These are phyloP conservation scores for Elaeis oleifera DNA, from an alignment of 202 grass and related monocot species.

Conservation along the genomic window DNA sequence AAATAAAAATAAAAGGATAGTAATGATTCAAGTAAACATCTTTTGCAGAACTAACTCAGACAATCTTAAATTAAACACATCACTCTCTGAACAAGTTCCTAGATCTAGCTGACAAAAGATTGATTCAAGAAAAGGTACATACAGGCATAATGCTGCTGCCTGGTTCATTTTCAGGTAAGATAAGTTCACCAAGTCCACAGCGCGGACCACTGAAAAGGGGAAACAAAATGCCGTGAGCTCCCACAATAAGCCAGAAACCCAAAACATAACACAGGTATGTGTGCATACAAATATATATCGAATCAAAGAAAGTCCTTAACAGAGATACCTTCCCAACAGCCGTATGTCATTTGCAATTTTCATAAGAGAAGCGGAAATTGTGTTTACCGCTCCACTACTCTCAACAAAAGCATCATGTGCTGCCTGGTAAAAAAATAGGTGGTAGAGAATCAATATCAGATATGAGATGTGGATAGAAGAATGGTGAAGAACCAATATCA, in stretches of 20 bases:
- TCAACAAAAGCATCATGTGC: slow-evolving; percentile 99
- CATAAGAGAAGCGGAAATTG: slow-evolving; percentile 92
- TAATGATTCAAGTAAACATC: too few relatives aligned
- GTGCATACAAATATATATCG: slow-evolving; percentile 8
- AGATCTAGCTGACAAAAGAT: slow-evolving; percentile 14
- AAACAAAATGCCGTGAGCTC: not conserved
- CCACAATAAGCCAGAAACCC: not conserved
- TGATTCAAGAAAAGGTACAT: slow-evolving; percentile 17
- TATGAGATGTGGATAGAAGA: not conserved
- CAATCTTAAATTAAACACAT: not conserved
- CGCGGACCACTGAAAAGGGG: slow-evolving; percentile 61
- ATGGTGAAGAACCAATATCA: slow-evolving; percentile 5
- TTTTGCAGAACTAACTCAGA: too few relatives aligned
- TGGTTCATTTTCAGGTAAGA: slow-evolving; percentile 96
- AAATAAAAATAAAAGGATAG: not conserved
- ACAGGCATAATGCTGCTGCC: slow-evolving; percentile 99
- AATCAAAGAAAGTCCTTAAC: not conserved
- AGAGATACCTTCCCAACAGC: slow-evolving; percentile 72
- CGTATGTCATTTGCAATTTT: slow-evolving; percentile 99
- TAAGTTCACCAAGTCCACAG: slow-evolving; percentile 93
- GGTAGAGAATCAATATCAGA: slow-evolving; percentile 10
- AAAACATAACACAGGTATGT: slow-evolving; percentile 9
- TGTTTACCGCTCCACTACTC: slow-evolving; percentile 83
- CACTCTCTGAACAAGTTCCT: not conserved
- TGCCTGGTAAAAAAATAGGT: slow-evolving; percentile 35